These are phyloP conservation scores for Coffea humblotiana DNA, from an alignment of 305 asterid genomes.

Conservation along the genomic window DNA sequence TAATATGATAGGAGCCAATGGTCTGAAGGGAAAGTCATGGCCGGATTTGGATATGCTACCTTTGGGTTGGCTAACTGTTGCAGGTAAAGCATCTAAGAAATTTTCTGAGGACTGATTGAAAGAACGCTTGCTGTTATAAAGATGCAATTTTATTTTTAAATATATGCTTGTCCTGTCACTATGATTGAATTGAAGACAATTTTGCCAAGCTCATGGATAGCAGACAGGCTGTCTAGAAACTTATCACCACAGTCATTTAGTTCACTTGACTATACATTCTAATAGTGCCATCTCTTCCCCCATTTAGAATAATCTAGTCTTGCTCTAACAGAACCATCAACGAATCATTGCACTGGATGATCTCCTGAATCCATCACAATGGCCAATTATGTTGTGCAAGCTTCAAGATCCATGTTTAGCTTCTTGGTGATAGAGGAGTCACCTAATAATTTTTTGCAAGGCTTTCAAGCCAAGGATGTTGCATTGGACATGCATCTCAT, in stretches of 20 bases:
- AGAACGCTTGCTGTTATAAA: background rate
- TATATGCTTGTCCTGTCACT: background rate
- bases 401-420: background rate
- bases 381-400: background rate
- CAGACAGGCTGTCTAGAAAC: background rate
- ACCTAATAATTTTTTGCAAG: background rate
- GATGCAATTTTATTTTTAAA: background rate
- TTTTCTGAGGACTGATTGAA: background rate
- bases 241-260: background rate
- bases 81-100: constrained; percentile 37
- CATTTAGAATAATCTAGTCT: background rate
- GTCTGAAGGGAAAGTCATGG: constrained; percentile 86
- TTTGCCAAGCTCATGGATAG: background rate
- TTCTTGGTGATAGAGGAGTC: background rate
- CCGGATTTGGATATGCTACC: constrained; percentile 99
- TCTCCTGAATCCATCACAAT: background rate
- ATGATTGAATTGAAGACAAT: background rate
- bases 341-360: background rate
- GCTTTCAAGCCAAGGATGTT: background rate
- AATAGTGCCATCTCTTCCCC: background rate
- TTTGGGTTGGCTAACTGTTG: constrained; percentile 78
- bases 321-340: background rate
- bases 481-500: background rate
- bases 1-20: constrained; percentile 69
- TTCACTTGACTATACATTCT: background rate